A percentile compares a stretch with the other conserved stretches of the same genome.
Conservation (phyloP, 306 rosid genomes). For the Pterocarpus macrocarpus region DNA sequence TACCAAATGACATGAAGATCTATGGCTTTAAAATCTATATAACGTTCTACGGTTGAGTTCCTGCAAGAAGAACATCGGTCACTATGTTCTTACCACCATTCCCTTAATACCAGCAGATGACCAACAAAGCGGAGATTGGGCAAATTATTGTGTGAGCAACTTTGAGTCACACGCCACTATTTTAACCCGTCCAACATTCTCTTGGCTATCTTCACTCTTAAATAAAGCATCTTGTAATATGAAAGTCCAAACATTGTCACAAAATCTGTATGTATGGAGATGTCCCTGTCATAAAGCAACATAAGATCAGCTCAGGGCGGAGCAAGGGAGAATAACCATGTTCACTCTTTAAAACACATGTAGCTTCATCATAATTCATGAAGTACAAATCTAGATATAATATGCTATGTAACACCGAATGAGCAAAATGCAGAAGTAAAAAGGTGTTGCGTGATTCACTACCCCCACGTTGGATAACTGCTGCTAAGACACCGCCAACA, state of each 20-base stretch:
- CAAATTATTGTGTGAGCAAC: conserved; percentile 76
- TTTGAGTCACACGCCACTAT: conserved; percentile 97
- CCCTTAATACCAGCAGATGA: conserved; percentile 35
- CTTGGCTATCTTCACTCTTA: conserved; percentile 75
- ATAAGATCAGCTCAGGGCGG: background rate
- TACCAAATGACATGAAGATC: conserved; percentile 50
- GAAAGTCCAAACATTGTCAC: conserved; percentile 98
- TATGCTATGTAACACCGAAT: conserved; percentile 32
- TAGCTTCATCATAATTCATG: conserved; percentile 10
- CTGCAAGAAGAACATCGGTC: conserved; percentile 41
- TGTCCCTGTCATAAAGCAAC: conserved; percentile 73
- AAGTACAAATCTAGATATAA: conserved; percentile 14
- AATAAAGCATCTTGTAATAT: conserved; percentile 76
- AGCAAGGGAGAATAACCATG: conserved; percentile 5
- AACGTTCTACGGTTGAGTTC: conserved; percentile 48
- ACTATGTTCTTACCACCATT: conserved; percentile 45
- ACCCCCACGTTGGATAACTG: conserved; percentile 7
- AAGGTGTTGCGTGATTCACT: background rate
- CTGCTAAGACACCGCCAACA: conserved; percentile 1
- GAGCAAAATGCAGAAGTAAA: background rate
- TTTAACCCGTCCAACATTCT: conserved; percentile 76
- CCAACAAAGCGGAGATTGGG: conserved; percentile 31
- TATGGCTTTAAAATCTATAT: conserved; percentile 49
- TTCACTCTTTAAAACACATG: conserved; percentile 18
- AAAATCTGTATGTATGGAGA: conserved; percentile 94